phyloP scores from a whole-genome alignment of 345 rosid genomes.

The Microthlaspi erraticum region DNA sequence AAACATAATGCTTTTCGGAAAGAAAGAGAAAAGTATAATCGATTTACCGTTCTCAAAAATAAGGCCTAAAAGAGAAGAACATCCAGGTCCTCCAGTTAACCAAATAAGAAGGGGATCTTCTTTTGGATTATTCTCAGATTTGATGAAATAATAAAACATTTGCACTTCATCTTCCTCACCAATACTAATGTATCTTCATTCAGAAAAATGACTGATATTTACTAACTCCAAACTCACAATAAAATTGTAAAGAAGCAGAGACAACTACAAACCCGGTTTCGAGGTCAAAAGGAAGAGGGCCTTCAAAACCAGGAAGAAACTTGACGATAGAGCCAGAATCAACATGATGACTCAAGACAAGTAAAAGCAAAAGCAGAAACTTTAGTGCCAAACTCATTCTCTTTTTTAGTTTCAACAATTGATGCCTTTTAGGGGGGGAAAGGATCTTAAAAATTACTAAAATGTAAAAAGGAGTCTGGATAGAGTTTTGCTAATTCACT shows the following conservation, averaged over 20 bases:
- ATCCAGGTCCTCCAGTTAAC: conserved; percentile 52
- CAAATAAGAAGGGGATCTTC: conserved; percentile 48
- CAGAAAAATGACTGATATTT: neutral
- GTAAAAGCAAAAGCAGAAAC: neutral
- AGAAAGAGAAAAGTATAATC: neutral
- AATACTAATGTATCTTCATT: conserved; percentile 40
- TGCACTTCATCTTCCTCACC: conserved; percentile 38
- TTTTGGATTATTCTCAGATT: conserved; percentile 43
- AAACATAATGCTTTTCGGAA: neutral
- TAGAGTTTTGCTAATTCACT: no score
- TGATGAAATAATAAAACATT: conserved; percentile 42
- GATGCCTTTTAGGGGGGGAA: no score
- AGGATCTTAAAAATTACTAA: no score
- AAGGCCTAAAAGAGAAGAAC: conserved; percentile 40
- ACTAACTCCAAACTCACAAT: neutral
- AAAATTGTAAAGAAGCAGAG: neutral
- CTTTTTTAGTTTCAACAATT: no score
- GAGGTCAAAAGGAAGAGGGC: conserved; percentile 53
- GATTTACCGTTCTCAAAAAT: conserved; percentile 37
- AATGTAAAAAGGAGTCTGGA: no score
- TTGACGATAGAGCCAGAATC: conserved; percentile 35
- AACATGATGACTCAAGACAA: neutral
- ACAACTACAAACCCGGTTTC: conserved; percentile 50
- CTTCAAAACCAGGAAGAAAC: conserved; percentile 49
- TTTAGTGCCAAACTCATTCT: neutral